phyloP scores from a whole-genome alignment of 768 basidiomycete genomes.

The Paxillus rubicundulus region DNA sequence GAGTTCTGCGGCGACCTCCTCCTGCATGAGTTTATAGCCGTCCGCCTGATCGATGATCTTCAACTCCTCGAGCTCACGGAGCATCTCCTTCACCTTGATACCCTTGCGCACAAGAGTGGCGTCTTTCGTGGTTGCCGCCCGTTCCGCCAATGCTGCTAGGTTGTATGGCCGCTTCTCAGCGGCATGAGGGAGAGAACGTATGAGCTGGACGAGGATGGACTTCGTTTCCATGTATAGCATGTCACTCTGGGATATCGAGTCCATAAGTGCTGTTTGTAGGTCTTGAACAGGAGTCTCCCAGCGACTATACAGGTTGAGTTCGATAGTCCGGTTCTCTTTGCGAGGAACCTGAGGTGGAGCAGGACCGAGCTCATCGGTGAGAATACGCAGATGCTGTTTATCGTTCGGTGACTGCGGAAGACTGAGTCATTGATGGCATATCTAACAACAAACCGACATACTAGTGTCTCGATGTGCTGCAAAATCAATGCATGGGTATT shows the following conservation, averaged over 20 bases:
- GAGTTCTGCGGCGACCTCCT: constrained; percentile 94
- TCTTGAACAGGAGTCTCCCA: constrained; percentile 99
- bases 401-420: constrained; percentile 84
- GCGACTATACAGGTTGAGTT: constrained; percentile 89
- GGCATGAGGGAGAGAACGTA: constrained; percentile 87
- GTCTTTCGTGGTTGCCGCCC: constrained; percentile 96
- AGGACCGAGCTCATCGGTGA: constrained; percentile 93
- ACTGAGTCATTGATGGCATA: constrained; percentile 1
- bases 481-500: constrained; percentile 95
- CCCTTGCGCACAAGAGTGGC: constrained; percentile 93
- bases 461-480: constrained; percentile 93
- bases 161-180: constrained; percentile 88
- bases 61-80: constrained; percentile 90
- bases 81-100: constrained; percentile 99
- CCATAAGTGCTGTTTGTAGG: constrained; percentile 94
- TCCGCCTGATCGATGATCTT: constrained; percentile 81
- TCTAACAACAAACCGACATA: constrained; percentile 39
- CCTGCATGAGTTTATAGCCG: constrained; percentile 93
- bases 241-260: constrained; percentile 94
- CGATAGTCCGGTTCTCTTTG: constrained; percentile 94
- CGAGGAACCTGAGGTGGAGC: constrained; percentile 95
- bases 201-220: constrained; percentile 96
- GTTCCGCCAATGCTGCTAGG: constrained; percentile 84
- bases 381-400: constrained; percentile 93
- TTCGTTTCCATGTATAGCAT: constrained; percentile 99